Base-by-base conservation (phyloP, 345 rosid species). In the Boechera stricta region DNA sequence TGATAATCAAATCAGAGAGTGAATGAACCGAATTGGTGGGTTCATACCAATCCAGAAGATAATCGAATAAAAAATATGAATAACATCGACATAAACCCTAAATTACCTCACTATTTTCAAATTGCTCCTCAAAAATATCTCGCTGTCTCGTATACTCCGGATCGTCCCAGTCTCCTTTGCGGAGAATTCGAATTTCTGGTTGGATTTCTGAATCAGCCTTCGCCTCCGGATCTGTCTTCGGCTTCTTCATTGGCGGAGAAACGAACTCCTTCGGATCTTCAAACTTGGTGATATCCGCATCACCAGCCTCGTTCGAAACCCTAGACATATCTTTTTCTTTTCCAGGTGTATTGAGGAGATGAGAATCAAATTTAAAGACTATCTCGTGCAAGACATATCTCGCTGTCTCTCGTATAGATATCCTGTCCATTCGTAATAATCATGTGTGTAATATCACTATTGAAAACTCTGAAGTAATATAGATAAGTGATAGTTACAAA, bases 221-320 rank as follows among this genome's bases (percentile, higher is more conserved):
- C 12, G 12, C 56, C 39, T 57, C 39, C 11, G 11, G 2, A 32
- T 57, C 21, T 57, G 5, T 57, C 39, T 57, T 57, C 39, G 5
- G 18, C 39, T 57, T 57, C 39, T 57, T 57, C 18, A 15, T 39
- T 10, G 62, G 39, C 21, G 39, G 61, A 56, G 39, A 51, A 51
- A 9, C 56, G 6, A 51, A 4, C 56, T 51, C 56, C 29, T 12
- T 9, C 56, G 56, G 16, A 16, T 48, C 53, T 16, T 16, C 49
- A 45, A 45, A 13, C 16, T 45, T 45, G 7, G 49, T 45, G 13
- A 15, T 12, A 45, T 45, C 4, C 5, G 26, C 4, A 49, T 49
- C 54, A 16, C 31, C 56, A 52, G 56, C 56, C 56, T 52, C 56
- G 13, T 52, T 52, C 12, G 10, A 24, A 24, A 24, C 51, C 51